Evolutionary conservation across 306 rosid species (phyloP).

Genomic region (Abrus precatorius): DNA sequence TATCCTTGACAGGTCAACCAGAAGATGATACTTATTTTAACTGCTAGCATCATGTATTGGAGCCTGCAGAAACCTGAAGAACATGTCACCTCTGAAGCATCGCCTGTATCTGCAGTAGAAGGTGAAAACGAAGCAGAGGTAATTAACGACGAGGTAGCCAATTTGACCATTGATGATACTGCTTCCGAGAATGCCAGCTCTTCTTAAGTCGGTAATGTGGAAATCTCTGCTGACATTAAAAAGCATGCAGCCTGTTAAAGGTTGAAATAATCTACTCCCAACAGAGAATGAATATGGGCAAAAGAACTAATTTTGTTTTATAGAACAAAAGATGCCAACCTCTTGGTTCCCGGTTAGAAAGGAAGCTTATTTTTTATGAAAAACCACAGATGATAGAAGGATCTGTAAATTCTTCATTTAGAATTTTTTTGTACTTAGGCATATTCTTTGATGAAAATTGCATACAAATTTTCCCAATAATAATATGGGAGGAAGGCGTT

Average conservation of each 20-base stretch:
- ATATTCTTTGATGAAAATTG: constrained; percentile 58
- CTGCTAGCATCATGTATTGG: constrained; percentile 99
- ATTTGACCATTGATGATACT: constrained; percentile 59
- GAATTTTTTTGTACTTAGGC: constrained; percentile 50
- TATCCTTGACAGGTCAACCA: constrained; percentile 77
- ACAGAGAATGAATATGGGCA: constrained; percentile 37
- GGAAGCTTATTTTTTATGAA: constrained; percentile 45
- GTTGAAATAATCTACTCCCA: constrained; percentile 52
- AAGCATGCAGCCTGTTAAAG: constrained; percentile 37
- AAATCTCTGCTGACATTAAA: constrained; percentile 32
- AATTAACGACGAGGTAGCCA: constrained; percentile 50
- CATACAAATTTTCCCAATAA: constrained; percentile 53
- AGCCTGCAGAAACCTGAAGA: constrained; percentile 79
- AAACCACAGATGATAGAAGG: constrained; percentile 58
- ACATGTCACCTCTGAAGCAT: constrained; percentile 37
- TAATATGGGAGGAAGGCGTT: constrained; percentile 45
- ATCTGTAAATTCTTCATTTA: constrained; percentile 57
- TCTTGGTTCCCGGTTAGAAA: constrained; percentile 41
- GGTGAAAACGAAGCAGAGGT: constrained; percentile 53
- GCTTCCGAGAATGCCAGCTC: constrained; percentile 46
- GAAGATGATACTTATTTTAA: constrained; percentile 94
- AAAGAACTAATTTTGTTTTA: constrained; percentile 20
- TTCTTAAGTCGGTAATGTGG: constrained; percentile 11
- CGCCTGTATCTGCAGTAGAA: constrained; percentile 52
- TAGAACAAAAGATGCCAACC: constrained; percentile 49